phyloP scores from a whole-genome alignment of 192 early-diverging fungal species.

The Geranomyces michiganensis region DNA sequence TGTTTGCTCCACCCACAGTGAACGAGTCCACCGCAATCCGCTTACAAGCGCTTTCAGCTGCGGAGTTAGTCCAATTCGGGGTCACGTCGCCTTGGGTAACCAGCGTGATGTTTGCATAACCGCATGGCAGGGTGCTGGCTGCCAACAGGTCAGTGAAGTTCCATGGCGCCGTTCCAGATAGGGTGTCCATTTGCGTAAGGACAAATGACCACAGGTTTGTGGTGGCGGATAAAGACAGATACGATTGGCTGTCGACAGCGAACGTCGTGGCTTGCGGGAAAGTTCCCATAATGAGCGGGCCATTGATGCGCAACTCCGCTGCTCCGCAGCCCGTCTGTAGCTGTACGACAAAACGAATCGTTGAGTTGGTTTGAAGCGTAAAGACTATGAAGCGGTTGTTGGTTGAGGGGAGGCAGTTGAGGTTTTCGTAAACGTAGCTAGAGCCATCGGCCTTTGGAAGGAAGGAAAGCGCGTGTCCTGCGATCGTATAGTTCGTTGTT shows the following conservation, averaged over 20 bases:
- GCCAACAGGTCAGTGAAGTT: neutral
- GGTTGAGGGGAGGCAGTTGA: neutral
- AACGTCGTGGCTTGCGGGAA: neutral
- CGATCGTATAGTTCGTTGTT: neutral
- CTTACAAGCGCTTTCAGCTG: neutral
- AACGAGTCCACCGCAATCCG: neutral
- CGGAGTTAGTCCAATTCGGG: neutral
- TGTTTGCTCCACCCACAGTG: neutral
- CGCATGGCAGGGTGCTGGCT: neutral
- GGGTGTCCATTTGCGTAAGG: neutral
- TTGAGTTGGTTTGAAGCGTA: neutral
- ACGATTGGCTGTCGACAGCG: constrained; percentile 3
- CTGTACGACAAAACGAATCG: neutral
- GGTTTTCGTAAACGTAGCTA: constrained; percentile 2
- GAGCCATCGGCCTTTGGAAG: neutral
- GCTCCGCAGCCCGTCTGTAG: neutral
- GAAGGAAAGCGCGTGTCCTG: neutral
- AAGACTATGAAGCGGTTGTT: neutral
- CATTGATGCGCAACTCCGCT: neutral
- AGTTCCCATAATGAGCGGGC: neutral
- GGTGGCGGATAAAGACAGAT: neutral
- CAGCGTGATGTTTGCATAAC: neutral
- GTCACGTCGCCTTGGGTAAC: neutral
- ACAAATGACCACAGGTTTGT: neutral
- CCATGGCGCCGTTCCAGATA: neutral